A percentile compares a stretch with the other conserved stretches of the same genome.
These are phyloP conservation scores for Colletotrichum shisoi DNA, from an alignment of 2,329 filamentous ascomycete genomes.

Conservation along the genomic window DNA sequence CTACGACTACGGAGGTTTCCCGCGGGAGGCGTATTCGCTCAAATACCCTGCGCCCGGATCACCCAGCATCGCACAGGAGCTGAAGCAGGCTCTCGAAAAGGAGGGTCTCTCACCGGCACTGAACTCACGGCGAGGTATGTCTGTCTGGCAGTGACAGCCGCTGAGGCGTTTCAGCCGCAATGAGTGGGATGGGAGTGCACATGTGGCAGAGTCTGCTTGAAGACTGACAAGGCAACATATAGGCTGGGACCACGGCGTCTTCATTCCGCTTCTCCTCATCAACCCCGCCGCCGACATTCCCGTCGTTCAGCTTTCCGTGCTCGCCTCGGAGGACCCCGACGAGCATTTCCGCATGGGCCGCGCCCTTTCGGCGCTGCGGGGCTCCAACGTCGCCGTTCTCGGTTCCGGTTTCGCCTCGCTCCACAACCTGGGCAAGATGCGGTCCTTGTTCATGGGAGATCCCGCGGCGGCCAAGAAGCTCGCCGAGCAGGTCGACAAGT, in stretches of 20 bases:
- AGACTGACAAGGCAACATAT: constrained; percentile 9
- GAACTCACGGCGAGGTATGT: constrained; percentile 48
- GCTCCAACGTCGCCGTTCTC: constrained; percentile 63
- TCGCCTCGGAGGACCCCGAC: constrained; percentile 59
- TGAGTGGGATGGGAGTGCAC: not conserved
- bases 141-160: not conserved
- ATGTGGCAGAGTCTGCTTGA: not conserved
- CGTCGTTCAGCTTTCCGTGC: constrained; percentile 65
- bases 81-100: constrained; percentile 55
- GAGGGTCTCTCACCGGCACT: constrained; percentile 56
- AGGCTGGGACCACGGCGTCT: constrained; percentile 69
- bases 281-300: constrained; percentile 61
- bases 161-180: constrained; percentile 37
- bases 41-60: constrained; percentile 65
- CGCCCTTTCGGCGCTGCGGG: constrained; percentile 60
- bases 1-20: constrained; percentile 69
- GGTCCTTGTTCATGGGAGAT: constrained; percentile 45
- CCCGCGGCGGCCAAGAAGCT: constrained; percentile 43
- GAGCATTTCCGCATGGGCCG: constrained; percentile 61
- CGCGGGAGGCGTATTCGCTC: constrained; percentile 61
- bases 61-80: constrained; percentile 60
- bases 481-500: constrained; percentile 46
- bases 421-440: constrained; percentile 63
- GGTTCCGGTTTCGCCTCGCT: constrained; percentile 68
- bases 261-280: constrained; percentile 64